Evolutionary conservation across 805 yeast species (phyloP).

Genomic region (Kazachstania kunashirensis): DNA sequence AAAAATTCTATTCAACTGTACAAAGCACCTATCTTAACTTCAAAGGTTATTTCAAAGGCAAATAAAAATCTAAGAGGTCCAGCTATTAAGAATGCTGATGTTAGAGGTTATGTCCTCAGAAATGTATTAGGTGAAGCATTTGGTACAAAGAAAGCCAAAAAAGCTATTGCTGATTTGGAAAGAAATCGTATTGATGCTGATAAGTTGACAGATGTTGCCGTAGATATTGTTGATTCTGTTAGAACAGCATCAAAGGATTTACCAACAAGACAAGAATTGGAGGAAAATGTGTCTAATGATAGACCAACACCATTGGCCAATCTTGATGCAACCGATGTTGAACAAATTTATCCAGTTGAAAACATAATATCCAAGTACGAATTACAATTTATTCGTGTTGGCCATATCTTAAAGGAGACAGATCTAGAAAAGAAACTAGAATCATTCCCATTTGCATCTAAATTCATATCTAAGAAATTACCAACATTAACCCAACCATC

Average conservation of each 20-base stretch:
- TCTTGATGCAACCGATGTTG: conserved; percentile 70
- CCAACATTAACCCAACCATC: conserved; percentile 34
- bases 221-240: conserved; percentile 76
- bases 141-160: conserved; percentile 94
- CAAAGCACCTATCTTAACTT: conserved; percentile 52
- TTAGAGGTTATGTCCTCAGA: conserved; percentile 48
- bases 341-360: conserved; percentile 69
- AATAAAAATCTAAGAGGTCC: conserved; percentile 54
- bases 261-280: conserved; percentile 62
- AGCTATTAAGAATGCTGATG: conserved; percentile 44
- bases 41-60: conserved; percentile 54
- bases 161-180: conserved; percentile 71
- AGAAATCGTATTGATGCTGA: conserved; percentile 83
- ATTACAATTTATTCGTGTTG: conserved; percentile 53
- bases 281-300: conserved; percentile 45
- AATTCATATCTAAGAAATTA: conserved; percentile 42
- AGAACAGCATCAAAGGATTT: conserved; percentile 56
- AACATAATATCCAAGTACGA: conserved; percentile 63
- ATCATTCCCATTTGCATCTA: conserved; percentile 54
- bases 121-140: conserved; percentile 88
- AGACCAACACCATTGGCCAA: conserved; percentile 79
- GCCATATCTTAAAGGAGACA: conserved; percentile 47
- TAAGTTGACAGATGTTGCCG: conserved; percentile 60
- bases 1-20: conserved; percentile 54
- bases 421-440: conserved; percentile 42